Base-by-base conservation (phyloP, 805 yeast species). In the Ogataea angusta region DNA sequence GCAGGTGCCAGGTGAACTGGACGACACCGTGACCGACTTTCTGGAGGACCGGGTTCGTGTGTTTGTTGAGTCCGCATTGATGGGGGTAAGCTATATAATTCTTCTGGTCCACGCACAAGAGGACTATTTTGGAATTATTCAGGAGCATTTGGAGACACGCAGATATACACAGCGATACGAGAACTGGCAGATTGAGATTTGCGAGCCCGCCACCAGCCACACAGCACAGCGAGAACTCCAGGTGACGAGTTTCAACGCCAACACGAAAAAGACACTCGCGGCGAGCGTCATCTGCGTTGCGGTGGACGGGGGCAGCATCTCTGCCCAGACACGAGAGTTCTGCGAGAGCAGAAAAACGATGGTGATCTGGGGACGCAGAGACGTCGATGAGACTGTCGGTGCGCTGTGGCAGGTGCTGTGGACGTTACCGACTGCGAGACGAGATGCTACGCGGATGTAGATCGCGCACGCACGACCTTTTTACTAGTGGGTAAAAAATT, bases 21-120 rank as follows among this genome's bases (percentile, higher is more conserved):
- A 30, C 8, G 28, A 32, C 18, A 24, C 16, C 13, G 9, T 29
- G 25, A 37, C 30, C 3, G 32, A 38, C 15, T 12, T 7, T 10
- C 9, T 26, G 14, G 19, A 38, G 18, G 30, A 32, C 9, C 40
- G 45, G 10, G 23, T 50, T n/a, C 39, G 42, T 10, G 44, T 43
- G 12, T 45, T 38, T 23, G 27, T 41, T 18, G 49, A 47, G 16
- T 42, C 33, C 7, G 38, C 48, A 2, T 23, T 47, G 18, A 5
- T 34, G 12, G 53, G 51, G 5, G 22, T 45, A 6, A 45, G 48
- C 22, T 41, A 18, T 18, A 29, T 42, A 12, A 36, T 49, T 12
- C 13, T 42, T 5, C 34, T 34, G 21, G 24, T 43, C 10, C 22
- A 27, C 10, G 27, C 36, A 9, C 14, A 25, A 9, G 27, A 9